These are phyloP conservation scores for Ampelocalamus luodianensis DNA, from an alignment of 176 grass and related monocot species.

Conservation along the genomic window DNA sequence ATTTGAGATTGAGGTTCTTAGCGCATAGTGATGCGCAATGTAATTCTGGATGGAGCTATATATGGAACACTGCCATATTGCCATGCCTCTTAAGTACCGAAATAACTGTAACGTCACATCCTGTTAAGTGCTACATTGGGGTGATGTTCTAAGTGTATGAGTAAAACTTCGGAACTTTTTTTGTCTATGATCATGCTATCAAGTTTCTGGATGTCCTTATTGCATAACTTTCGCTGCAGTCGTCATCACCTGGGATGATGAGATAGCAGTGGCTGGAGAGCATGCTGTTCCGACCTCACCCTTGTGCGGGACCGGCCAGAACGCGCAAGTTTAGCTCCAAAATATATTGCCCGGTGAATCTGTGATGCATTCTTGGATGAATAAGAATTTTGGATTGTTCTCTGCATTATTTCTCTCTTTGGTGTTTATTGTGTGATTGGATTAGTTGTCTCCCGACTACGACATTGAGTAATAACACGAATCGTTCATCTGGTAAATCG, in stretches of 20 bases:
- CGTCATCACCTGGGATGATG: not conserved
- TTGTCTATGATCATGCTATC: not conserved
- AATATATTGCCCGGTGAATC: not conserved
- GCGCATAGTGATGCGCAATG: conserved; percentile 42
- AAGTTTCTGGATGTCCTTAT: not conserved
- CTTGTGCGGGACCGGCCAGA: not conserved
- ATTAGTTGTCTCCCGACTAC: too few relatives aligned
- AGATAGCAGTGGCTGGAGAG: not conserved
- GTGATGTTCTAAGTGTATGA: conserved; percentile 1
- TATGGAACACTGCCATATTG: not conserved
- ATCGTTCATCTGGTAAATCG: too few relatives aligned
- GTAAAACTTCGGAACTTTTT: conserved; percentile 4
- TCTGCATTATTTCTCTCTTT: too few relatives aligned
- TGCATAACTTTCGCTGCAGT: not conserved
- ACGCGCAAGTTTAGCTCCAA: not conserved
- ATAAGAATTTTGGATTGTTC: too few relatives aligned
- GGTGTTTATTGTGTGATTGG: too few relatives aligned
- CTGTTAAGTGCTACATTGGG: conserved; percentile 9
- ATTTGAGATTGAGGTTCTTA: conserved; percentile 92
- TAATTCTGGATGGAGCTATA: conserved; percentile 22
- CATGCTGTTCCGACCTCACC: not conserved
- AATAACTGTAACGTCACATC: conserved; percentile 38
- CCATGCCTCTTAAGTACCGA: conserved; percentile 1
- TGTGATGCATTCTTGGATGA: not conserved
- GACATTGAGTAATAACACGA: too few relatives aligned